Evolutionary conservation across 2,329 filamentous ascomycete genomes (phyloP).

Genomic region (Beauveria scarabaeidicola): DNA sequence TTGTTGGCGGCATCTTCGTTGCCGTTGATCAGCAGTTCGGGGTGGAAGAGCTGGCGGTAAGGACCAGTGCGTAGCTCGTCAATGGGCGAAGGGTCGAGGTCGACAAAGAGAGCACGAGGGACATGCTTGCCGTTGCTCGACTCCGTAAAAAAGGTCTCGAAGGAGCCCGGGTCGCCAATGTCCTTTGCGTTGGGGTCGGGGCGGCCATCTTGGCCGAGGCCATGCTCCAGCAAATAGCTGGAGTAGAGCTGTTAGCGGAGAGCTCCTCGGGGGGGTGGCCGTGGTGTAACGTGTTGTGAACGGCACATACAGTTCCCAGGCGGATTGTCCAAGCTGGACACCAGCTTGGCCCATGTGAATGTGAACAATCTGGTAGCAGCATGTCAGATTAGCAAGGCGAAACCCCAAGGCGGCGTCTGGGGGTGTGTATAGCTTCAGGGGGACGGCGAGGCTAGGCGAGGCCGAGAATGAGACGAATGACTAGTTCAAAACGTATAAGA

Average conservation of each 20-base stretch:
- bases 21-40: conserved; percentile 62
- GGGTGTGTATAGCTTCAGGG: conserved; percentile 4
- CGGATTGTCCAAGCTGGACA: conserved; percentile 65
- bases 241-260: conserved; percentile 5
- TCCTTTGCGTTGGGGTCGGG: conserved; percentile 54
- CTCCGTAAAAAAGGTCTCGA: conserved; percentile 68
- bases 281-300: conserved; percentile 8
- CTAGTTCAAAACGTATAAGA: not conserved
- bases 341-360: conserved; percentile 61
- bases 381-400: conserved; percentile 13
- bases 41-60: conserved; percentile 64
- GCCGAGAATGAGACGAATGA: conserved; percentile 9
- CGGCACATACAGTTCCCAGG: conserved; percentile 62
- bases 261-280: conserved; percentile 1
- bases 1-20: conserved; percentile 74
- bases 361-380: conserved; percentile 46
- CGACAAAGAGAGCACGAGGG: conserved; percentile 63
- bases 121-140: conserved; percentile 65
- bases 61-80: conserved; percentile 63
- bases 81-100: conserved; percentile 64
- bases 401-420: conserved; percentile 4
- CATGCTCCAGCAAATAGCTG: conserved; percentile 66
- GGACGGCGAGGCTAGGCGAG: conserved; percentile 4
- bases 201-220: conserved; percentile 56
- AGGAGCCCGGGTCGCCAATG: conserved; percentile 53